Conservation (phyloP, 176 grass and related monocot genomes). For the Juncus effusus region DNA sequence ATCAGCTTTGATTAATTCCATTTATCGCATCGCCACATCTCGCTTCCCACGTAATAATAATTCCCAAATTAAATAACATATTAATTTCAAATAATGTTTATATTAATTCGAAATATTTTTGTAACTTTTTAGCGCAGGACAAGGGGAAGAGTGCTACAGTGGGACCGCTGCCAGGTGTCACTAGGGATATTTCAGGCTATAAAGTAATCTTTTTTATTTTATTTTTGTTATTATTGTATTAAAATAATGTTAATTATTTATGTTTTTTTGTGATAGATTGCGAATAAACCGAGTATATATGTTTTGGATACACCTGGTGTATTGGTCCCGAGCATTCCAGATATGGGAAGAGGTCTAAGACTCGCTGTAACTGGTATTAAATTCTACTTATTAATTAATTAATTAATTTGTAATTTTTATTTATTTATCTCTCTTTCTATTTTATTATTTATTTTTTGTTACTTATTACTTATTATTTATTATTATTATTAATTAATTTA, state of each 20-base stretch:
- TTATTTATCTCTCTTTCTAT: constrained; percentile 2
- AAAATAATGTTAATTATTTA: constrained; percentile 2
- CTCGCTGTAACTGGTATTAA: constrained; percentile 80
- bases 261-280: constrained; percentile 49
- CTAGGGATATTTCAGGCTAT: constrained; percentile 94
- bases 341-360: constrained; percentile 90
- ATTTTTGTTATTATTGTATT: neutral
- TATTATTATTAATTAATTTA: constrained; percentile 4
- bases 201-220: constrained; percentile 38
- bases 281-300: constrained; percentile 92
- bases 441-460: neutral
- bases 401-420: neutral
- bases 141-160: constrained; percentile 78
- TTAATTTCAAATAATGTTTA: neutral
- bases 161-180: constrained; percentile 90
- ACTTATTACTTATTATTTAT: too few relatives aligned
- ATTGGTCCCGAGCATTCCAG: constrained; percentile 84
- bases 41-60: constrained; percentile 62
- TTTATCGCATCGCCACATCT: constrained; percentile 77
- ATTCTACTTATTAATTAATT: neutral
- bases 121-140: constrained; percentile 50
- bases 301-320: constrained; percentile 97
- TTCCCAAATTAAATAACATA: constrained; percentile 3
- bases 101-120: constrained; percentile 10
- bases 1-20: constrained; percentile 89